Evolutionary conservation across 2,329 filamentous ascomycete genomes (phyloP).

Genomic region (Sporothrix pallida): DNA sequence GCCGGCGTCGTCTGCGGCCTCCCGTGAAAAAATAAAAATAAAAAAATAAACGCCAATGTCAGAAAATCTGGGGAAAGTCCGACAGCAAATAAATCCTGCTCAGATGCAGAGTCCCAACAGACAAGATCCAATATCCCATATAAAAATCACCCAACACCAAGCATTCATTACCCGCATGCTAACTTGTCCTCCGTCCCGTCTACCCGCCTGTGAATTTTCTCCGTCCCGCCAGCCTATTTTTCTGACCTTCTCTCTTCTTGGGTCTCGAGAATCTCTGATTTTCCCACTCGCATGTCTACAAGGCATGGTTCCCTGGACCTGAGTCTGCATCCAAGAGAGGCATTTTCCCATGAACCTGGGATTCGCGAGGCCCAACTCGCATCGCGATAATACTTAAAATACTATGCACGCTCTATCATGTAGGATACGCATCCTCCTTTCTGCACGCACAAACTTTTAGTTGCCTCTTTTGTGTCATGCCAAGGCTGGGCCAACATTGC

Average conservation of each 20-base stretch:
- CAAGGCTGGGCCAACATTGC: neutral
- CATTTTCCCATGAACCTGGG: neutral
- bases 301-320: neutral
- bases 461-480: neutral
- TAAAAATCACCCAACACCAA: too few species aligned
- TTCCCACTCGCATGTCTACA: neutral
- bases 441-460: neutral
- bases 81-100: neutral
- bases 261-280: neutral
- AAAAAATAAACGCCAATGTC: neutral
- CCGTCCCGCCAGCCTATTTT: neutral
- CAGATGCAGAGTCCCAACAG: neutral
- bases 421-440: neutral
- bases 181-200: neutral
- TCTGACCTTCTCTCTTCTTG: neutral
- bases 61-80: conserved; percentile 23
- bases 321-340: neutral
- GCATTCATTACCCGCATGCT: neutral
- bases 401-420: neutral
- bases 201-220: neutral
- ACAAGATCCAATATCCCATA: too few species aligned
- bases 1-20: conserved; percentile 12
- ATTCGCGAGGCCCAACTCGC: neutral
- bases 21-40: neutral
- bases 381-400: neutral